Evolutionary conservation across 768 basidiomycete species (phyloP).

Genomic region (Rhizopogon vinicolor): DNA sequence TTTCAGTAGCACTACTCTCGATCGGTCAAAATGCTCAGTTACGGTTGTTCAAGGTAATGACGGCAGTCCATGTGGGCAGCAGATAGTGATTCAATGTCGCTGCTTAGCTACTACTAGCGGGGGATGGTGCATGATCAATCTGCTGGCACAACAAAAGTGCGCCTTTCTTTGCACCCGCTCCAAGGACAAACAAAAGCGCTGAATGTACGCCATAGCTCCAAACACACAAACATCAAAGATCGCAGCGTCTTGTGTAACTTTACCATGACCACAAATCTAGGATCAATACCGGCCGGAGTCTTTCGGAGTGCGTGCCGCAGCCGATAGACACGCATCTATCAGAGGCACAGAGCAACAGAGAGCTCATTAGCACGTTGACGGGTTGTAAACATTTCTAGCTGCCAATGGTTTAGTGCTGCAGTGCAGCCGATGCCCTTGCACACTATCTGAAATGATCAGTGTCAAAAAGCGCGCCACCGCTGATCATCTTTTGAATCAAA

Average conservation of each 20-base stretch:
- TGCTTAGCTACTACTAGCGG: too few relatives aligned
- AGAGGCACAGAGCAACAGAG: background rate
- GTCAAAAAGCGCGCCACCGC: background rate
- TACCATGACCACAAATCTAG: background rate
- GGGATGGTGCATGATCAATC: too few relatives aligned
- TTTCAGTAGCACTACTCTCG: too few relatives aligned
- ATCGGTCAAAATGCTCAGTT: too few relatives aligned
- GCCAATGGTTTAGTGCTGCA: background rate
- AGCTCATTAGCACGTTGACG: background rate
- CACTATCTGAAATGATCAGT: background rate
- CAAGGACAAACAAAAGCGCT: background rate
- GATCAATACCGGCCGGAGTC: background rate
- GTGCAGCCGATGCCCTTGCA: background rate
- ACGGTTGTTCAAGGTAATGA: too few relatives aligned
- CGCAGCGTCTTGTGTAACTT: background rate
- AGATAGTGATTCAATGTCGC: too few relatives aligned
- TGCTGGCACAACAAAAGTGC: background rate
- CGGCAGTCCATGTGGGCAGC: too few relatives aligned
- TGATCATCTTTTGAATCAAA: background rate
- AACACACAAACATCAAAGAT: background rate
- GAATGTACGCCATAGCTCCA: background rate
- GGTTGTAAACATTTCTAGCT: background rate
- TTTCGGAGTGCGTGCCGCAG: background rate
- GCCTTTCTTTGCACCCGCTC: background rate
- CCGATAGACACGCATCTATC: background rate